These are phyloP conservation scores for Hypholoma fasciculare DNA, from an alignment of 768 basidiomycete genomes.

Conservation along the genomic window DNA sequence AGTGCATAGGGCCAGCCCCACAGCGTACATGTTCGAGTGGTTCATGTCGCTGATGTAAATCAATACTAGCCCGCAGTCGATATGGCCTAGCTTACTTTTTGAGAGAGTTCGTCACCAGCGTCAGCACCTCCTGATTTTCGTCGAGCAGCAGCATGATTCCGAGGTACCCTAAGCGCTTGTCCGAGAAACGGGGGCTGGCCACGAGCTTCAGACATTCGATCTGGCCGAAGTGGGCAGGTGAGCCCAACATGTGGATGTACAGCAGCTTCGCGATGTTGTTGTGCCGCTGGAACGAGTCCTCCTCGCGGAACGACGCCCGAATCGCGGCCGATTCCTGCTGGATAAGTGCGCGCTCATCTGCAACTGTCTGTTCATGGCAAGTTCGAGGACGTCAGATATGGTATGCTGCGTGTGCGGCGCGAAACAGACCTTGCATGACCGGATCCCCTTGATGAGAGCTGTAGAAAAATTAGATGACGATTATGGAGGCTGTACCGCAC, in stretches of 20 bases:
- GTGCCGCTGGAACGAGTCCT: conserved; percentile 92
- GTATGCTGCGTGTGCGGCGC: conserved; percentile 5
- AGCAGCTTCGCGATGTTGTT: conserved; percentile 98
- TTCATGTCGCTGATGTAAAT: conserved; percentile 86
- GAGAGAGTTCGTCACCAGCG: conserved; percentile 94
- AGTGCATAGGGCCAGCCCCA: conserved; percentile 94
- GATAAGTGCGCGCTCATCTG: conserved; percentile 96
- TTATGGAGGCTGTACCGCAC: too few species aligned
- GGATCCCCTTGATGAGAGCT: conserved; percentile 98
- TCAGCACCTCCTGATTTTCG: conserved; percentile 97
- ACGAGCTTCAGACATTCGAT: conserved; percentile 96
- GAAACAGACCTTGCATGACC: conserved; percentile 86
- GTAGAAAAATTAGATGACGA: conserved; percentile 22
- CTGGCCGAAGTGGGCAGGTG: conserved; percentile 98
- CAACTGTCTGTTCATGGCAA: conserved; percentile 70
- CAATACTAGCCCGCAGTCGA: conserved; percentile 3
- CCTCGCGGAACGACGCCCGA: conserved; percentile 94
- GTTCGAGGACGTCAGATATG: conserved; percentile 23
- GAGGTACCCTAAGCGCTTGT: conserved; percentile 94
- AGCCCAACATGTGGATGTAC: conserved; percentile 99
- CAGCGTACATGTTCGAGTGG: conserved; percentile 98
- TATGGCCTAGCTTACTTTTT: conserved; percentile 73
- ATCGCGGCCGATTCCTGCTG: conserved; percentile 98
- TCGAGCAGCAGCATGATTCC: conserved; percentile 98
- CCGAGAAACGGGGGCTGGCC: conserved; percentile 91